phyloP scores from a whole-genome alignment of 176 grass and related monocot species.

The Neostapfia colusana region DNA sequence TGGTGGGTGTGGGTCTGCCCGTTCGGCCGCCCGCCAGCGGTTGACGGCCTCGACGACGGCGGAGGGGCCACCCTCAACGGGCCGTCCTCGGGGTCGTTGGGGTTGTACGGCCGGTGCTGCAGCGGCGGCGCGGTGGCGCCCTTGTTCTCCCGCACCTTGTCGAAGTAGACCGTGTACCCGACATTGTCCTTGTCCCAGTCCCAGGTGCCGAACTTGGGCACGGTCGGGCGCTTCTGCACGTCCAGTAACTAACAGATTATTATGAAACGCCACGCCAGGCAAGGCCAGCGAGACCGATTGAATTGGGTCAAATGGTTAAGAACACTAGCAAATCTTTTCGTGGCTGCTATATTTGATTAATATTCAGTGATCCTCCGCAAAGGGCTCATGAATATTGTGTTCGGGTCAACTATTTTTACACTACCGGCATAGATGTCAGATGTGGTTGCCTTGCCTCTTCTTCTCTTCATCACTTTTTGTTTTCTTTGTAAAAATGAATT shows the following conservation, averaged over 20 bases:
- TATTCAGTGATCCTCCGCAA: not conserved
- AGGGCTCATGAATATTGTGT: not conserved
- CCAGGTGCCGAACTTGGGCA: constrained; percentile 80
- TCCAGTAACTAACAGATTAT: not conserved
- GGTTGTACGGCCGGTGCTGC: constrained; percentile 38
- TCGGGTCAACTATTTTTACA: not conserved
- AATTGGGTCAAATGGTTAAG: not conserved
- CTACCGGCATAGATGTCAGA: not conserved
- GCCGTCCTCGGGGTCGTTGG: constrained; percentile 47
- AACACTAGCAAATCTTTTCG: not conserved
- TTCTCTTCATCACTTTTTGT: too few species aligned
- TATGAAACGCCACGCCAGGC: not conserved
- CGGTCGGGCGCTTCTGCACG: constrained; percentile 53
- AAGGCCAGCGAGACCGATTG: not conserved
- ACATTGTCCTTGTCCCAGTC: constrained; percentile 70
- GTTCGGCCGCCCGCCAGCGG: constrained; percentile 13
- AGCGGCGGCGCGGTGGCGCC: constrained; percentile 51
- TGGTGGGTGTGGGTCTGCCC: not conserved
- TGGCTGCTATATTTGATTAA: not conserved
- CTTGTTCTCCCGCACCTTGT: constrained; percentile 65
- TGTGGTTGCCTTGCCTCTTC: not conserved
- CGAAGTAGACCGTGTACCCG: constrained; percentile 73
- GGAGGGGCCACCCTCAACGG: not conserved
- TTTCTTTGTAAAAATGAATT: not conserved
- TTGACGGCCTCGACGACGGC: constrained; percentile 29